These are phyloP conservation scores for Closterium sp. DNA, from an alignment of 139 green algal species.

Conservation along the genomic window DNA sequence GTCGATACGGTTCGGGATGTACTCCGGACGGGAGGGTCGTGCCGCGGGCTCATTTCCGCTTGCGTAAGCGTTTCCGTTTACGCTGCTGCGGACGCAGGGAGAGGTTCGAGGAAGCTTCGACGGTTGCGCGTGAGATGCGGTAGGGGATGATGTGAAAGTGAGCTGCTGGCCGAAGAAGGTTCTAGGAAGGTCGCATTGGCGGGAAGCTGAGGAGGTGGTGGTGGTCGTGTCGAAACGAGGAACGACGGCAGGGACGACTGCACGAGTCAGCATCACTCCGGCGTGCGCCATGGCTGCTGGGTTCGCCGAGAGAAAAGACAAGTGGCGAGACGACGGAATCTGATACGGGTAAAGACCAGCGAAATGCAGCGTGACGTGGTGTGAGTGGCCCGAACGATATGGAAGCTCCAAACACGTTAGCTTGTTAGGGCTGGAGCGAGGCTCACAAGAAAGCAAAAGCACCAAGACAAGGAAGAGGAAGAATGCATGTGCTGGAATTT, in stretches of 20 bases:
- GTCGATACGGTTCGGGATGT: slow-evolving; percentile 68
- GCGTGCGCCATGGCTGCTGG: neutral
- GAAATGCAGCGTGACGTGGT: too few species aligned
- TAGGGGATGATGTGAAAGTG: neutral
- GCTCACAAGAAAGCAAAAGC: neutral
- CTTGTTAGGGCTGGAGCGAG: neutral
- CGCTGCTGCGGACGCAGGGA: neutral
- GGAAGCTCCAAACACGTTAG: neutral
- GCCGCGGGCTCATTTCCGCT: neutral
- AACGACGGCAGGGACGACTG: neutral
- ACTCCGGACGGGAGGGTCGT: slow-evolving; percentile 37
- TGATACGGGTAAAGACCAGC: neutral
- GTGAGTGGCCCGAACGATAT: neutral
- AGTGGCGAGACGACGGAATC: neutral
- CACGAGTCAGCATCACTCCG: neutral
- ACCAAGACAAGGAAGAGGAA: neutral
- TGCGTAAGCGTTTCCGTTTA: neutral
- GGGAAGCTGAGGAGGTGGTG: neutral
- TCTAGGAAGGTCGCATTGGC: neutral
- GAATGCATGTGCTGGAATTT: neutral
- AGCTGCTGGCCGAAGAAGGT: neutral
- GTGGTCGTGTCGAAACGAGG: neutral
- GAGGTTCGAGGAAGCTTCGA: neutral
- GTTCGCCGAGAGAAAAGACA: neutral
- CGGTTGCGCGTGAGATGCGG: neutral